phyloP scores from a whole-genome alignment of 768 basidiomycete species.

The Psilocybe sp. region DNA sequence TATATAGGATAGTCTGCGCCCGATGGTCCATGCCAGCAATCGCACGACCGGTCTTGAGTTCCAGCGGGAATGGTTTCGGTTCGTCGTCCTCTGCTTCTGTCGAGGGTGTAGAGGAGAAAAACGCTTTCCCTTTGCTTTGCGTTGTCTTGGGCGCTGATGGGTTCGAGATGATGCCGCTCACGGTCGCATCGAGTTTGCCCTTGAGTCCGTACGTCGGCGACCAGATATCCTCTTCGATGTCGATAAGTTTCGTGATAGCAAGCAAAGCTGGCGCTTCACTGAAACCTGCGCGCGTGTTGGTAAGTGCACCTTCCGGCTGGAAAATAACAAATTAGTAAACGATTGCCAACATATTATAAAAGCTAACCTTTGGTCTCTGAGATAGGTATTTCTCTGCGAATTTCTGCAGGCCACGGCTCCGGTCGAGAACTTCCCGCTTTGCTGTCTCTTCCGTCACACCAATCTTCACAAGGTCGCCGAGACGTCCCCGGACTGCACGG shows the following conservation, averaged over 20 bases:
- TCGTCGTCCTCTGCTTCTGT: neutral
- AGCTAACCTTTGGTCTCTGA: slow-evolving; percentile 57
- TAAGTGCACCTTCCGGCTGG: slow-evolving; percentile 63
- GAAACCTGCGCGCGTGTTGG: slow-evolving; percentile 57
- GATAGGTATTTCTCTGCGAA: slow-evolving; percentile 71
- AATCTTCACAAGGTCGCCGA: slow-evolving; percentile 63
- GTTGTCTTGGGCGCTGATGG: neutral
- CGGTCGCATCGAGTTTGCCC: slow-evolving; percentile 92
- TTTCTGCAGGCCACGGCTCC: slow-evolving; percentile 61
- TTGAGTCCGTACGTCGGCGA: slow-evolving; percentile 93
- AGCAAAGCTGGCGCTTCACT: slow-evolving; percentile 52
- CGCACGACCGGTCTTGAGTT: slow-evolving; percentile 92
- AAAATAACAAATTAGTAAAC: neutral
- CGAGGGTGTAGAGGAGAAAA: too few relatives aligned
- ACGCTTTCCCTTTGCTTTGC: too few relatives aligned
- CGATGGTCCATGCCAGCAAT: slow-evolving; percentile 84
- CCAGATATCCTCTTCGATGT: slow-evolving; percentile 97
- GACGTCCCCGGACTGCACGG: slow-evolving; percentile 46
- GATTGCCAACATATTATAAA: neutral
- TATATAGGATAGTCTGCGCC: slow-evolving; percentile 98
- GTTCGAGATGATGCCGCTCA: slow-evolving; percentile 64
- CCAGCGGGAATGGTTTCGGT: slow-evolving; percentile 68
- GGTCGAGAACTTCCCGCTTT: slow-evolving; percentile 52
- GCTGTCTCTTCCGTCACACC: slow-evolving; percentile 61
- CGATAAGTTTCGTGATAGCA: slow-evolving; percentile 73